These are phyloP conservation scores for Cucumis sativus DNA, from an alignment of 306 rosid genomes.

Conservation along the genomic window Cucumber_9930_V3 NC_026656.2:24505501-24506000, in stretches of 20 bases:
- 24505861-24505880: conserved; percentile 10
- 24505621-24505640: neutral
- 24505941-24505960: neutral
- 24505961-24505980: neutral
- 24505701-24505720: conserved; percentile 29
- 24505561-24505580: conserved; percentile 4
- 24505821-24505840: conserved; percentile 27
- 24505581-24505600: conserved; percentile 19
- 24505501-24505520: conserved; percentile 40
- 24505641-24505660: neutral
- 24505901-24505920: conserved; percentile 7
- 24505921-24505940: conserved; percentile 10
- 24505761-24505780: conserved; percentile 24
- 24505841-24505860: conserved; percentile 14
- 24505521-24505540: conserved; percentile 31
- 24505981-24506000: neutral
- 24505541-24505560: conserved; percentile 38
- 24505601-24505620: conserved; percentile 36
- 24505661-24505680: neutral
- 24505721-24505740: conserved; percentile 24
- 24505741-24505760: conserved; percentile 18
- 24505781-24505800: conserved; percentile 27
- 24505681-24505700: neutral
- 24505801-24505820: conserved; percentile 33
- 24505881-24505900: conserved; percentile 4